Evolutionary conservation across 2,329 filamentous ascomycete genomes (phyloP).

Genomic region (Epichloe uncinata): DNA sequence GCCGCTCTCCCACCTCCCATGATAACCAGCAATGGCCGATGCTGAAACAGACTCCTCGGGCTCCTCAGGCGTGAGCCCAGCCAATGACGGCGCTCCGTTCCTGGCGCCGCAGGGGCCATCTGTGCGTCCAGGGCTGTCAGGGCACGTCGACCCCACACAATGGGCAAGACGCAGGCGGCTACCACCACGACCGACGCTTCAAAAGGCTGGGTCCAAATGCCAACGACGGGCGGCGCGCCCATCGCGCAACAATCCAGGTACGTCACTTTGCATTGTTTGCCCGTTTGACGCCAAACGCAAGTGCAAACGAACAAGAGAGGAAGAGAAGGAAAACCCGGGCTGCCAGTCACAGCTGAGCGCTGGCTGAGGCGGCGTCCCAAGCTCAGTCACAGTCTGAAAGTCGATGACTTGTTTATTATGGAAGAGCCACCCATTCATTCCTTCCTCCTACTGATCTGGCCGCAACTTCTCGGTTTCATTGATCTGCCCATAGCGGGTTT

Average conservation of each 20-base stretch:
- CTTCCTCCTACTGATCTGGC: not conserved
- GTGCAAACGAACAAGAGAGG: not conserved
- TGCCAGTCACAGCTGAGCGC: not conserved
- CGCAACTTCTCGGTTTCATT: not conserved
- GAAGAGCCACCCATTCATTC: constrained; percentile 4
- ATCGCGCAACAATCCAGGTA: constrained; percentile 1
- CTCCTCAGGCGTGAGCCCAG: not conserved
- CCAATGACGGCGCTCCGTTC: constrained; percentile 5
- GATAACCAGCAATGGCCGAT: not conserved
- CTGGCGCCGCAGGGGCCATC: not conserved
- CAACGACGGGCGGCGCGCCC: not conserved
- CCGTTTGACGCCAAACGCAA: not conserved
- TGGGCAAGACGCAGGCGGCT: not conserved
- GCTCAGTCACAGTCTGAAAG: not conserved
- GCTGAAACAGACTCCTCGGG: constrained; percentile 2
- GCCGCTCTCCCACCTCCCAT: not conserved
- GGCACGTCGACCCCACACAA: not conserved
- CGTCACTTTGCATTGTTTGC: not conserved
- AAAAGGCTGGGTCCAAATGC: constrained; percentile 1
- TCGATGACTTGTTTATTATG: not conserved
- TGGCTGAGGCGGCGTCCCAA: not conserved
- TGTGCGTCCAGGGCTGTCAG: not conserved
- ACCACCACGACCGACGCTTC: not conserved
- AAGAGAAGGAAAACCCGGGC: no score
- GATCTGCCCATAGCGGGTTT: not conserved